Evolutionary conservation across 2,329 filamentous ascomycete species (phyloP), one percentile per base, ranked within the genome.

Genomic region (Immersiporthe knoxdaviesiana): DNA sequence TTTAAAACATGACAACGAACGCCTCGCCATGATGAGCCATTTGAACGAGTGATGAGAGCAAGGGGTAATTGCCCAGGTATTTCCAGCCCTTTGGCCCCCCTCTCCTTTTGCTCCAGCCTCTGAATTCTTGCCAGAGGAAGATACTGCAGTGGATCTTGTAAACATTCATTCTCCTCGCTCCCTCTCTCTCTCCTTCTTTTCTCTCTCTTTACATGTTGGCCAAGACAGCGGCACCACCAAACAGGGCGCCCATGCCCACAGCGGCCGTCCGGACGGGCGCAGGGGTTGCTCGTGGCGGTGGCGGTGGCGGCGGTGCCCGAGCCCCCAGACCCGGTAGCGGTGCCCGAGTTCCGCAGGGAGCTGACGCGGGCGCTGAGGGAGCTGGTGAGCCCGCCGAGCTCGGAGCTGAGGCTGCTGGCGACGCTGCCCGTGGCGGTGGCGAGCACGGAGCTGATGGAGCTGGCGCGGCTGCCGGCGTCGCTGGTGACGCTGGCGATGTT

Each of bases 211-310:
- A 85, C 74, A 84, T 68, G 78, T 84, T 84, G 74, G 76, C 79
- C 62, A 84, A 72, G 64, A 83, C 68, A 64, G 81, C 84, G 3
- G 81, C 82, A 73, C 83, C 84, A 32, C 83, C 84, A 63, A 84
- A 76, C 69, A 85, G 77, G 32, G 82, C 83, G 41, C 83, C 83
- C 61, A 85, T 75, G 27, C 80, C 83, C 56, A 84, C 72, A 37
- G 79, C 82, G 37, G 78, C 83, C 21, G 82, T 84, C 71, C 78
- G 79, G 67, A 75, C 74, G 60, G 79, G 75, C 63, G 78, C 78
- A 10, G 72, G n/a, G 76, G 67, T 74, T 69, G 63, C 69, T 72
- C 16, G 73, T 73, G 21, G 65, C 66, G 27, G 67, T 65, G 44
- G 68, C 67, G 21, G 50, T 65, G 37, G 72, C 73, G 24, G 58